These are phyloP conservation scores for Fraxinus quadrangulata DNA, from an alignment of 257 asterid species.

Conservation along the genomic window DNA sequence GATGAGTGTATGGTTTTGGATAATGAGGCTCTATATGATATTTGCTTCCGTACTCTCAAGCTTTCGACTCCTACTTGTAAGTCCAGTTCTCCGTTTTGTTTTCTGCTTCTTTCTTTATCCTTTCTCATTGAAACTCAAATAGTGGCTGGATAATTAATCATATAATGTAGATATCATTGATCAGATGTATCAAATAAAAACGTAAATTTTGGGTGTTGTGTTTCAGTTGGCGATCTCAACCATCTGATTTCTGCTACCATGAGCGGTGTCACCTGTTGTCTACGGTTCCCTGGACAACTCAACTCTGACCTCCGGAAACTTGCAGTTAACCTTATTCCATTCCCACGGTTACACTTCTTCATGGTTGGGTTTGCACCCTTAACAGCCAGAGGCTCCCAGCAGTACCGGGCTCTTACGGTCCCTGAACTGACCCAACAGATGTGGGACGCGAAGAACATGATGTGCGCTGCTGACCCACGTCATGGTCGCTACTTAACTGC, in stretches of 20 bases:
- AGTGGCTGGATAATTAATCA: too few relatives aligned
- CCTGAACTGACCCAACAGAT: too few relatives aligned
- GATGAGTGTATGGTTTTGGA: slow-evolving; percentile 66
- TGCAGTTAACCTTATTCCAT: slow-evolving; percentile 57
- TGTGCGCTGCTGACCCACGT: too few relatives aligned
- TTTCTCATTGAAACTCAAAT: too few relatives aligned
- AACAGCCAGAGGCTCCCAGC: too few relatives aligned
- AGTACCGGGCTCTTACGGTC: too few relatives aligned
- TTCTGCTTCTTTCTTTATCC: too few relatives aligned
- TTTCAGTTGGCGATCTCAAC: slow-evolving; percentile 65
- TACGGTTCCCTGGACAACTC: slow-evolving; percentile 59
- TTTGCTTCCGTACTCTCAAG: slow-evolving; percentile 64
- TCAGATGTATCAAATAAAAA: too few relatives aligned
- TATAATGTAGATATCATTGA: too few relatives aligned
- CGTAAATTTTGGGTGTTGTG: not conserved
- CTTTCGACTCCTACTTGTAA: slow-evolving; percentile 56
- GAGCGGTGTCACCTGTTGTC: slow-evolving; percentile 69
- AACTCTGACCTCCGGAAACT: slow-evolving; percentile 57
- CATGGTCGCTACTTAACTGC: slow-evolving; percentile 47
- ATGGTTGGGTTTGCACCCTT: too few relatives aligned
- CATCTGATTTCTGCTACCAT: slow-evolving; percentile 59
- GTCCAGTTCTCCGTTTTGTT: not conserved
- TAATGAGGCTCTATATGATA: slow-evolving; percentile 58
- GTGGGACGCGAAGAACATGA: too few relatives aligned
- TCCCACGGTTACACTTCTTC: slow-evolving; percentile 52